Evolutionary conservation across 345 rosid species (phyloP), one percentile per base, ranked within the genome.

Genomic region (Ailanthus altissimus): DNA sequence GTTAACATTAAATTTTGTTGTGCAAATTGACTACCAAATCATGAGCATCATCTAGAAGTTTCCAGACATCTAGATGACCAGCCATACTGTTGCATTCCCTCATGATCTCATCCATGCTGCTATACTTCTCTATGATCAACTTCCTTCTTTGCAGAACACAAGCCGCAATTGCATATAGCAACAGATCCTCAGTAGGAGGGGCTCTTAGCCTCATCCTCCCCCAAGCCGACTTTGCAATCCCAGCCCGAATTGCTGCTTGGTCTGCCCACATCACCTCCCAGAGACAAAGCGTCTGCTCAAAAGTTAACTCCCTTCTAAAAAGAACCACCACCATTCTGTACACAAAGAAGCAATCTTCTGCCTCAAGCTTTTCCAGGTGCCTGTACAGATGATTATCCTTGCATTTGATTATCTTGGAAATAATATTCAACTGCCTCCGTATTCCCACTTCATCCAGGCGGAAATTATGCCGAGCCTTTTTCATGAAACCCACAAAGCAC

Each of bases 201-300:
- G 98, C 98, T 74, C 98, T 80, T 46, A 85, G 81, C 84, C 98
- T 79, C 75, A 93, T 87, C 81, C 96, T 93, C 45, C 98, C 90
- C 96, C 98, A 87, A 1, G 94, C 85, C 2, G 98, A 90, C 81
- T 82, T 89, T 10, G 91, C 92, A 18, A 91, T 89, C 78, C 96
- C 97, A 0, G 89, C 91, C 49, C 93, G 84, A 67, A 93, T 89
- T 0, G 99, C 99, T 0, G 90, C 96, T 79, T 95, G 99, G 61
- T 95, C 94, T 0, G 99, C 98, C 99, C 99, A 95, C 85, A 93
- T 87, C 77, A 93, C 99, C 83, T 95, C 98, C 99, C 99, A 93
- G 5, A 95, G 93, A 75, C 97, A 88, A 32, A 95, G 87, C 1
- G 98, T 95, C 84, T 95, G 97, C 85, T 91, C 97, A 46, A 91